phyloP scores from a whole-genome alignment of 345 rosid species.

The Salix koriyanagi region DNA sequence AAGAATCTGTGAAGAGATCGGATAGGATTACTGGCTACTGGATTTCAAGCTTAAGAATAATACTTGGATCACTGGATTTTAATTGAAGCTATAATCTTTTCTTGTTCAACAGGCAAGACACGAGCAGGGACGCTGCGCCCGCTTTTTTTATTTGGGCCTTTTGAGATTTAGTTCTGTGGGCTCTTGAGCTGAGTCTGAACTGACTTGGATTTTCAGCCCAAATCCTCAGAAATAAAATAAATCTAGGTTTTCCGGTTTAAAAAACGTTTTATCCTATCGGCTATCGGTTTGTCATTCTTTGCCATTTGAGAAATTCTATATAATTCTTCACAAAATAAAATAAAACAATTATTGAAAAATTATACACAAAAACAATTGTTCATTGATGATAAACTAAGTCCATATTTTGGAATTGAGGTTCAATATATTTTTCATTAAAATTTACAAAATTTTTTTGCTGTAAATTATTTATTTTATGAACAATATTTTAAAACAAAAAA shows the following conservation, averaged over 20 bases:
- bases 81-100: background rate
- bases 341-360: background rate
- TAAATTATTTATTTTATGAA: too few relatives aligned
- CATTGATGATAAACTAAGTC: background rate
- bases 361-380: too few relatives aligned
- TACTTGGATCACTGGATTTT: background rate
- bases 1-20: background rate
- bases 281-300: background rate
- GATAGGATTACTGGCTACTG: background rate
- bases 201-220: background rate
- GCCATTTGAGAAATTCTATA: background rate
- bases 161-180: background rate
- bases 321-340: too few relatives aligned
- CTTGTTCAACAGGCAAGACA: constrained; percentile 28
- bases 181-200: background rate
- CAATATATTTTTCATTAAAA: too few relatives aligned
- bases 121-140: background rate
- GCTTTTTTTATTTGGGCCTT: constrained; percentile 4
- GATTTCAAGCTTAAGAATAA: background rate
- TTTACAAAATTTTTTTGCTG: too few relatives aligned
- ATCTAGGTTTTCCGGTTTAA: background rate
- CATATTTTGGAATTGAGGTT: too few relatives aligned
- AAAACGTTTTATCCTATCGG: too few relatives aligned
- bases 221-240: too few relatives aligned
- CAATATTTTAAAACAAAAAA: too few relatives aligned